Evolutionary conservation across 2,329 filamentous ascomycete species (phyloP).

Genomic region (Cladosporium velox): DNA sequence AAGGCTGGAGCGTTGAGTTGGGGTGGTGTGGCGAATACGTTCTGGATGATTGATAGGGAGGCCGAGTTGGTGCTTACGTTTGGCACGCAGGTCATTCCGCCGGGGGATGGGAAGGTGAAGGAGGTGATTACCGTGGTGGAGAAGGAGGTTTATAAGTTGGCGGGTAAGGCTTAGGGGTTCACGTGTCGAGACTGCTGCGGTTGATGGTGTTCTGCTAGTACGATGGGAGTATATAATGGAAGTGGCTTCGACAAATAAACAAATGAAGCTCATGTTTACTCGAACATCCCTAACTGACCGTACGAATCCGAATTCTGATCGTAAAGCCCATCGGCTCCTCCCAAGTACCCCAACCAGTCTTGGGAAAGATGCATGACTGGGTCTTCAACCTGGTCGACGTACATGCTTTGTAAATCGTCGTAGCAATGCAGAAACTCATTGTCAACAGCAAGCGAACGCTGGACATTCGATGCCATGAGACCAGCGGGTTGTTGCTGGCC

Average conservation of each 20-base stretch:
- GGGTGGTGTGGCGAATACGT: slow-evolving; percentile 50
- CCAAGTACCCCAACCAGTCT: slow-evolving; percentile 35
- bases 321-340: neutral
- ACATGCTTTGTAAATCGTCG: slow-evolving; percentile 35
- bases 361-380: slow-evolving; percentile 38
- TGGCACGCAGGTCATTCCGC: slow-evolving; percentile 47
- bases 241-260: neutral
- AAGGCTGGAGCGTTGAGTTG: slow-evolving; percentile 46
- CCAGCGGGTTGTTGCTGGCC: neutral
- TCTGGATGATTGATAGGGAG: slow-evolving; percentile 47
- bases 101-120: slow-evolving; percentile 42
- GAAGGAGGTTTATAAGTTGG: slow-evolving; percentile 43
- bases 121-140: slow-evolving; percentile 43
- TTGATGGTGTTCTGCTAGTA: neutral
- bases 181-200: neutral
- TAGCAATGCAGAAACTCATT: slow-evolving; percentile 45
- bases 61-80: slow-evolving; percentile 47
- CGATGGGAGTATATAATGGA: neutral
- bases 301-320: neutral
- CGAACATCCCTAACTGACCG: neutral
- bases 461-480: neutral
- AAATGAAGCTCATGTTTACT: neutral
- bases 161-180: slow-evolving; percentile 17
- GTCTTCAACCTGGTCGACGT: slow-evolving; percentile 32
- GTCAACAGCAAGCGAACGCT: slow-evolving; percentile 35